Percentiles rank a stretch among this genome's conserved stretches.
Conservation (phyloP, 148 eudicot species). For the Chenopodium album region DNA sequence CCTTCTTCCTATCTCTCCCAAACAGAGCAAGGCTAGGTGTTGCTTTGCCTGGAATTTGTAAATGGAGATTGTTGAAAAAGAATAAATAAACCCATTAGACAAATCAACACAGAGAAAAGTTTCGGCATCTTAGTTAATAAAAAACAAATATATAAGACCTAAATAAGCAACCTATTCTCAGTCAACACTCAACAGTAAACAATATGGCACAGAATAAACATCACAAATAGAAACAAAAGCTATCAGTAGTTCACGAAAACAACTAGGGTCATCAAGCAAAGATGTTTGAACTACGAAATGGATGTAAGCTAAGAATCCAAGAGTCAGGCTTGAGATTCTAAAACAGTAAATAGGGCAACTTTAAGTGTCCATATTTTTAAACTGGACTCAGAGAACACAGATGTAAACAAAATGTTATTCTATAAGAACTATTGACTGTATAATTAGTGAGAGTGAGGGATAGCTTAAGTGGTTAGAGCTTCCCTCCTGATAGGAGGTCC, state of each 20-base stretch:
- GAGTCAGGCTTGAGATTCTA: too few relatives aligned
- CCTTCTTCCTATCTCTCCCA: conserved; percentile 98
- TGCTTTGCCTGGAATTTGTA: conserved; percentile 68
- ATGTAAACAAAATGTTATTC: too few relatives aligned
- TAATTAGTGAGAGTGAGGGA: too few relatives aligned
- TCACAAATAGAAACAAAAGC: neutral
- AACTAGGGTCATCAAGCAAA: neutral
- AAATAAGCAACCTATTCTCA: neutral
- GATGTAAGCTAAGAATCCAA: too few relatives aligned
- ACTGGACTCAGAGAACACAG: too few relatives aligned
- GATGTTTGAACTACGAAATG: too few relatives aligned
- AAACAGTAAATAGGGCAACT: too few relatives aligned
- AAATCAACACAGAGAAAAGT: neutral
- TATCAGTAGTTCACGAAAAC: neutral
- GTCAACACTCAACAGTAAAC: neutral
- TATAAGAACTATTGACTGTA: too few relatives aligned
- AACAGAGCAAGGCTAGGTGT: conserved; percentile 88
- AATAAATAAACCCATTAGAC: neutral
- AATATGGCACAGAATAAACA: neutral
- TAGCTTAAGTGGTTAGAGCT: too few relatives aligned
- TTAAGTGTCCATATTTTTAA: too few relatives aligned
- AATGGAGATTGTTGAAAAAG: conserved; percentile 14
- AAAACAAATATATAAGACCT: neutral
- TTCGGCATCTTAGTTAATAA: neutral
- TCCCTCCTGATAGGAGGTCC: too few relatives aligned